Evolutionary conservation across 306 rosid genomes (phyloP).

Genomic region (Adenanthera pavonina): DNA sequence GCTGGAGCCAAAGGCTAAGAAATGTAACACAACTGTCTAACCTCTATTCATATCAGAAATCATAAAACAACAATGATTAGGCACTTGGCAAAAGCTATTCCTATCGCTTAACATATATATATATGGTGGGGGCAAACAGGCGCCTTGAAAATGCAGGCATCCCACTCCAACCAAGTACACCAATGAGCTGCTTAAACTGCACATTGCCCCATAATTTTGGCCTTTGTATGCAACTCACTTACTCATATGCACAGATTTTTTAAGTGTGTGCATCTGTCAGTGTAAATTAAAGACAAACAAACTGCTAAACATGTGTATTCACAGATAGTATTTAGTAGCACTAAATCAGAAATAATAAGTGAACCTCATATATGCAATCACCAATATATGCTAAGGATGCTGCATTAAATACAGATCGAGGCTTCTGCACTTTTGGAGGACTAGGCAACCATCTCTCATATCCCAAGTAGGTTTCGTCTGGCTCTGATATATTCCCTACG

Average conservation of each 20-base stretch:
- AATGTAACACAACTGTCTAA: neutral
- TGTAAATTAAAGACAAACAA: neutral
- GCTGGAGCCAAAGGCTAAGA: neutral
- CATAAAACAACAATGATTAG: neutral
- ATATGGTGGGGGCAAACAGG: neutral
- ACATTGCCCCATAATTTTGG: neutral
- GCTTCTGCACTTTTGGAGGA: constrained; percentile 85
- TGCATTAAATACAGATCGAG: constrained; percentile 79
- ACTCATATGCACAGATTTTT: too few relatives aligned
- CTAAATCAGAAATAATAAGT: constrained; percentile 10
- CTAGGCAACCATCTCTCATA: constrained; percentile 80
- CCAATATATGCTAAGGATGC: constrained; percentile 53
- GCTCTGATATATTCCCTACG: constrained; percentile 36
- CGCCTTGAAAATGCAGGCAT: neutral
- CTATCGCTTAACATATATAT: neutral
- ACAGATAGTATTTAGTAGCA: neutral
- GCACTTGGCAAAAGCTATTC: neutral
- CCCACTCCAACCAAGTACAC: neutral
- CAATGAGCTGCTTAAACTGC: neutral
- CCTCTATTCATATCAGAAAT: neutral
- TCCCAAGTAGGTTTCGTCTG: constrained; percentile 66
- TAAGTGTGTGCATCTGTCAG: too few relatives aligned
- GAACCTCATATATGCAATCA: constrained; percentile 79
- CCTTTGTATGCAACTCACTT: neutral
- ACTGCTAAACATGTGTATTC: neutral